Conservation (phyloP, 1,284 basidiomycete genomes). For the Heterobasidion annosum region DNA sequence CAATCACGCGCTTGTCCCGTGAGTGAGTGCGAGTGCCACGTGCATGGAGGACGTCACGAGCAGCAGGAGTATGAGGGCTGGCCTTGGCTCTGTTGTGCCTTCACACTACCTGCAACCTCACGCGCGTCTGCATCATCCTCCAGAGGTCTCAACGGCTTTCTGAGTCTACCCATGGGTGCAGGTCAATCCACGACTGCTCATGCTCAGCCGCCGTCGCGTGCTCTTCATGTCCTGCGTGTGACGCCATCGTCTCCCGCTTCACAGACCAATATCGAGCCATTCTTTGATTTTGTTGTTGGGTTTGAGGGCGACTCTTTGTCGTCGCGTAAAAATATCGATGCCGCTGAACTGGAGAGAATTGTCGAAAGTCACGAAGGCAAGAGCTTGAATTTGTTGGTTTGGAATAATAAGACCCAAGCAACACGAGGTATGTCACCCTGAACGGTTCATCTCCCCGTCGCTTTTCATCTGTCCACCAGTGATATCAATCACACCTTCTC, state of each 20-base stretch:
- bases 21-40: too few species aligned
- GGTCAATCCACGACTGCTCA: slow-evolving; percentile 57
- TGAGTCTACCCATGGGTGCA: slow-evolving; percentile 47
- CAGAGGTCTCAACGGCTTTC: not conserved
- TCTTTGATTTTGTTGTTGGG: slow-evolving; percentile 95
- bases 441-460: not conserved
- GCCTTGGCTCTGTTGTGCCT: too few species aligned
- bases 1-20: too few species aligned
- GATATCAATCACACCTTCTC: slow-evolving; percentile 78
- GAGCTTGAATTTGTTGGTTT: slow-evolving; percentile 73
- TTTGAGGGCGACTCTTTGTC: slow-evolving; percentile 62
- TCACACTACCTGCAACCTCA: too few species aligned
- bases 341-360: slow-evolving; percentile 68
- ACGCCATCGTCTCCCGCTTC: slow-evolving; percentile 84
- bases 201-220: slow-evolving; percentile 48
- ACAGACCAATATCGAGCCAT: slow-evolving; percentile 83
- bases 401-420: slow-evolving; percentile 83
- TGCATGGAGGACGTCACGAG: too few species aligned
- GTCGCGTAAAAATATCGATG: slow-evolving; percentile 53
- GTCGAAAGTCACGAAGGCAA: slow-evolving; percentile 85
- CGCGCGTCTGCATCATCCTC: not conserved
- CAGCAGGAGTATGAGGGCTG: too few species aligned
- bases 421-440: slow-evolving; percentile 60
- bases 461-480: slow-evolving; percentile 35
- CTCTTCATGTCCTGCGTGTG: slow-evolving; percentile 80